These are phyloP conservation scores for Dunaliella primolecta DNA, from an alignment of 139 green algal species.

Conservation along the genomic window DNA sequence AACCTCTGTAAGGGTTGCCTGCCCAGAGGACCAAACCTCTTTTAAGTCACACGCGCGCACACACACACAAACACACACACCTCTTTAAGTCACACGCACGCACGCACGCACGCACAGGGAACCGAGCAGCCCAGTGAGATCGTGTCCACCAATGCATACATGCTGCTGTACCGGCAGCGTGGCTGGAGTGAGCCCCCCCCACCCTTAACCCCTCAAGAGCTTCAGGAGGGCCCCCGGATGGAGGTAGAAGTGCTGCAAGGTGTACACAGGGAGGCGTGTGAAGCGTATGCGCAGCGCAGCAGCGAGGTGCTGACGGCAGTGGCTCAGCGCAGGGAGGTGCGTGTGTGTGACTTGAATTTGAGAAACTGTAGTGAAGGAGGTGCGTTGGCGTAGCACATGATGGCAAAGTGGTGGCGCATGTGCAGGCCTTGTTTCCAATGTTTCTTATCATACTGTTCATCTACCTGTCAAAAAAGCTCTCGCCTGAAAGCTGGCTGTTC, in stretches of 20 bases:
- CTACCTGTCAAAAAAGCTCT: no score
- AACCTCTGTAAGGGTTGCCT: no score
- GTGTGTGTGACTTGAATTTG: not conserved
- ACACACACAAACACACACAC: no score
- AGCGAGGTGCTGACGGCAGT: constrained; percentile 28
- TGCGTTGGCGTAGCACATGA: not conserved
- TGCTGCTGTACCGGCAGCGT: constrained; percentile 64
- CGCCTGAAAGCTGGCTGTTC: no score
- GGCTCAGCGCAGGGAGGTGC: not conserved
- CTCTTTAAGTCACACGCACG: no score
- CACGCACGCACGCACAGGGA: no score
- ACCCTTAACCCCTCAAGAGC: not conserved
- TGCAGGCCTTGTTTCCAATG: not conserved
- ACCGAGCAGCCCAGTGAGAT: constrained; percentile 17
- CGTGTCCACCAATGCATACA: constrained; percentile 69
- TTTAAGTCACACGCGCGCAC: no score
- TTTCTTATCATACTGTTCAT: no score
- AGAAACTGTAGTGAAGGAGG: not conserved
- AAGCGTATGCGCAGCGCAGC: constrained; percentile 9
- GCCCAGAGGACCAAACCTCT: no score
- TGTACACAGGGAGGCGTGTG: constrained; percentile 15
- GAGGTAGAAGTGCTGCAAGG: constrained; percentile 32
- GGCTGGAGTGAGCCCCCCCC: constrained; percentile 24
- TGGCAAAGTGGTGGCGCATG: not conserved
- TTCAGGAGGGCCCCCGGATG: constrained; percentile 26